Evolutionary conservation across 306 rosid genomes (phyloP), one percentile per base, ranked within the genome.

Genomic region (Clitoria ternatea): DNA sequence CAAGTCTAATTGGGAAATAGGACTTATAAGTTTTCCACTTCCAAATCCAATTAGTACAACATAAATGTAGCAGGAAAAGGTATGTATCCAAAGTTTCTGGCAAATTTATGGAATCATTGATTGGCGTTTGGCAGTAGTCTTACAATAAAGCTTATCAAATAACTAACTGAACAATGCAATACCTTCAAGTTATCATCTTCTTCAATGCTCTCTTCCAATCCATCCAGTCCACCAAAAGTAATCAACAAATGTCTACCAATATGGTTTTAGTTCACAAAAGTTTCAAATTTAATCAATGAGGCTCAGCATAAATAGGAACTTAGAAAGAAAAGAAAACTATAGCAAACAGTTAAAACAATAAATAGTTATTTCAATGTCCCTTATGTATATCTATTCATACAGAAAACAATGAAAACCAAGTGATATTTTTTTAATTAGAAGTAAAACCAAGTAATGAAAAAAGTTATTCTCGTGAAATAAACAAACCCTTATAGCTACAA

Each of bases 141-240:
- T 18, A 71, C 35, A 36, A 14, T 33, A 22, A 29, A 19, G 61
- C 42, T 14, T 57, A 48, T 20, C 17, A 61, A 67, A 43, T 39
- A 39, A 56, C 5, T 39, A 60, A 64, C 15, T 35, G 19, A 61
- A 71, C 14, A 47, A 42, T 14, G 39, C 20, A 12, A 45, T 85
- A 91, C 97, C 95, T 91, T 89, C 19, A 87, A 77, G 69, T 70
- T 77, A 62, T 70, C 69, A 65, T 94, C 99, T 88, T 94, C 99
- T 81, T 94, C 99, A 14, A 89, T 75, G 78, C 96, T 74, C 87
- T 94, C 97, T 83, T 94, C 98, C 83, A 94, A 86, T 59, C 98
- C 98, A 76, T 97, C 97, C 81, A 91, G 88, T 76, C 98, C 98
- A 74, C 98, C 97, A 75, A 94, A 94, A 70, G 98, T 85, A 82